Conservation (phyloP, 495 filamentous ascomycete genomes). For the Neurospora sp. region DNA sequence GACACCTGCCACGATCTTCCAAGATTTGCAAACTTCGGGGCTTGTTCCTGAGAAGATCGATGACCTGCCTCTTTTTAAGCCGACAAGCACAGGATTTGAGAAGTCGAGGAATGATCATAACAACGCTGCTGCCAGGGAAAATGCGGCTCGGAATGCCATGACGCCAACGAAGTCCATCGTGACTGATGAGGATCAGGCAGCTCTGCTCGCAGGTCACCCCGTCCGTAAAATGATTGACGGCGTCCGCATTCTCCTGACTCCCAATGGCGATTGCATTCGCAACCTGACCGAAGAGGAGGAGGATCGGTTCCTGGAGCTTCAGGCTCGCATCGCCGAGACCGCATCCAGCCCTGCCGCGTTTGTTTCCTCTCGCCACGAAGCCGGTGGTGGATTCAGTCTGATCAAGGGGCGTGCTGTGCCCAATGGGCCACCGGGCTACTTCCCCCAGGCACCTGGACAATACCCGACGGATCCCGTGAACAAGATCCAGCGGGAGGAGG, state of each 20-base stretch:
- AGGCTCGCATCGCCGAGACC: constrained; percentile 44
- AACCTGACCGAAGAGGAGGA: constrained; percentile 71
- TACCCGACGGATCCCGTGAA: constrained; percentile 39
- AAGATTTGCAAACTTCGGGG: constrained; percentile 21
- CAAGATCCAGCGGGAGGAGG: constrained; percentile 51
- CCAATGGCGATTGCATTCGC: constrained; percentile 66
- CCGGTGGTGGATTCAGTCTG: constrained; percentile 39
- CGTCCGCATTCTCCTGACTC: constrained; percentile 58
- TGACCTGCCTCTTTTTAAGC: constrained; percentile 28
- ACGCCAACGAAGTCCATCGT: constrained; percentile 37
- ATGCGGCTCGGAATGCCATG: constrained; percentile 8
- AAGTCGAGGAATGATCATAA: constrained; percentile 12
- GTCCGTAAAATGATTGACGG: constrained; percentile 41
- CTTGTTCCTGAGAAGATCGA: constrained; percentile 15
- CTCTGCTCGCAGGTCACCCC: constrained; percentile 36
- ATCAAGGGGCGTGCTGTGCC: constrained; percentile 47
- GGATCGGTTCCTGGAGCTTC: constrained; percentile 62
- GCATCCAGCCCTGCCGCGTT: constrained; percentile 38
- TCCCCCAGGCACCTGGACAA: constrained; percentile 31
- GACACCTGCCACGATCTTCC: constrained; percentile 24
- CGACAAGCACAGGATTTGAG: constrained; percentile 8
- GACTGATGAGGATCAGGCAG: constrained; percentile 39
- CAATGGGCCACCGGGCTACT: constrained; percentile 44
- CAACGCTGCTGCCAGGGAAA: constrained; percentile 1
- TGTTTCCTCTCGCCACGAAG: constrained; percentile 34